Evolutionary conservation across 2,329 filamentous ascomycete species (phyloP), one percentile per base, ranked within the genome.

Genomic region (Trichoderma guizhouense): DNA sequence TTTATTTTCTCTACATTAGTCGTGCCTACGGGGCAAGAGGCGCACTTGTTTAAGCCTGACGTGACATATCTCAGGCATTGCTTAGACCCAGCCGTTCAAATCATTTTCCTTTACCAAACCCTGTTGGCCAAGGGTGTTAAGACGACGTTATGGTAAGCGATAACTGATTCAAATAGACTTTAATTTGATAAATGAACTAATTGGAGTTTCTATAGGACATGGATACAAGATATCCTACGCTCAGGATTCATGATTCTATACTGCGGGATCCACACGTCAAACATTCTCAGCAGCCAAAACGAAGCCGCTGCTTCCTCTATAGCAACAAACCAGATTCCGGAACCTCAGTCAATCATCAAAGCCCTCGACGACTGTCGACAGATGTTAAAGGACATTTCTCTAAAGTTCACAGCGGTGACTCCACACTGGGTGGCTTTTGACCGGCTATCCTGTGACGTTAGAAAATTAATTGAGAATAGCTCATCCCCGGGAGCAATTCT

Each of bases 251-350:
- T 71, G 69, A 71, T 65, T 7, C 61, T 71, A 11, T 71, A 71
- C 28, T 71, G 69, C 18, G 69, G 69, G 18, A 71, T 71, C n/a
- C 69, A 71, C 53, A 71, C 65, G 21, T 71, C 61, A 30, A 71
- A 71, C 62, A 60, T 71, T 18, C 61, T 71, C 36, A 65, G 51
- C 26, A 47, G 55, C 53, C 55, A 32, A n/a, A 34, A 51, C 8
- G 53, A 71, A 28, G 5, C 47, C 47, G 14, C 28, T 21, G 14
- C 32, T 47, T 71, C 69, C 7, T 47, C 69, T 4, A 65, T 63
- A 15, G 14, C 69, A 0, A 30, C 61, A 51, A 21, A 21, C 12
- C 60, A 67, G 21, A 57, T 71, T 1, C 69, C 69, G 3, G 69
- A 66, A n/a, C 61, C 61, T 7, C 55, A 53, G 8, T 58, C 32